Evolutionary conservation across 208 protist genomes (phyloP), one percentile per base, ranked within the genome.

Genomic region (Plasmodiophora brassicae): DNA sequence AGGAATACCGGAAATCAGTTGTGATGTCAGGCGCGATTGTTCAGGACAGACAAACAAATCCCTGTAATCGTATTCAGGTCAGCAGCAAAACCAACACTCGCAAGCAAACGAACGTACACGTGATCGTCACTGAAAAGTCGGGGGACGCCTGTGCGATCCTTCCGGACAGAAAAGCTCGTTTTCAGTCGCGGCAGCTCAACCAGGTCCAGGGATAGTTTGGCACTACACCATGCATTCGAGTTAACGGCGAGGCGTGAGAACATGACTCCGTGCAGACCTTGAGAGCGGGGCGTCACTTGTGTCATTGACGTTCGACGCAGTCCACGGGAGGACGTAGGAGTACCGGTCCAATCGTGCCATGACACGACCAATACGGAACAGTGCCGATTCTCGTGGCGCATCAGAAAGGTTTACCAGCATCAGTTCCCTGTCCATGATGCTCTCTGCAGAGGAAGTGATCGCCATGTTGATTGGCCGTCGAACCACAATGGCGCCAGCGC

Each of bases 131-230:
- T 87, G 84, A 46, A 78, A 14, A 90, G 57, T 1, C 85, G 88
- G 25, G 41, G 45, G 0, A 38, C 25, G 25, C 86, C 71, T 0
- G 84, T 43, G 0, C 25, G 28, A 38, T 0, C 85, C 85, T 85
- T 90, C n/a, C 90, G 90, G n/a, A 92, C 92, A 43, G 94, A 89
- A 88, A 97, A 95, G 78, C 91, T 92, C 46, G 95, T 89, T 41
- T 94, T 94, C 45, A 97, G 92, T 41, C 96, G 95, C 25, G 96
- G 96, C 85, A 97, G 90, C 90, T 97, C 95, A 36, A 97, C 93
- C 0, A 90, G 54, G 46, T 90, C 91, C 1, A 97, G 90, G n/a
- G 90, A 89, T 45, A 85, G 39, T 5, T 32, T 10, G 22, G 38
- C 36, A 8, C 38, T 36, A 10, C 41, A 1, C 0, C 36, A 45